A percentile compares a stretch with the other conserved stretches of the same genome.
phyloP scores from a whole-genome alignment of 768 basidiomycete genomes.

The Pleurotus citrinopileatus region DNA sequence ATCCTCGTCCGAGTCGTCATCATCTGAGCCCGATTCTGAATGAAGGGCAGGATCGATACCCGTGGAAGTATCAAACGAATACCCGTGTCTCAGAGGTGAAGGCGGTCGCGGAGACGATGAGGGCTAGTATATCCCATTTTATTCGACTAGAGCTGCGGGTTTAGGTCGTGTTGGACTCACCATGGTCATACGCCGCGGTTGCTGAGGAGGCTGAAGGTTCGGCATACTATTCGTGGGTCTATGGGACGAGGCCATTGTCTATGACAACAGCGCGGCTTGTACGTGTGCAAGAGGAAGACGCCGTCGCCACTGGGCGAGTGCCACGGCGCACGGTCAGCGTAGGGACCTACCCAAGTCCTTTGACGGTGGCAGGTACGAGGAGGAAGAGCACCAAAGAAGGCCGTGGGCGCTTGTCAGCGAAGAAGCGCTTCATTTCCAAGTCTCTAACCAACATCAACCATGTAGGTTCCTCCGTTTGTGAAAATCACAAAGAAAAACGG shows the following conservation, averaged over 20 bases:
- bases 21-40: constrained; percentile 8
- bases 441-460: too few relatives aligned
- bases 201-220: constrained; percentile 1
- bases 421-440: too few relatives aligned
- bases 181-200: constrained; percentile 6
- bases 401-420: neutral
- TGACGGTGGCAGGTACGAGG: neutral
- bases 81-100: constrained; percentile 70
- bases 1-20: constrained; percentile 38
- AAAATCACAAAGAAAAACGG: too few relatives aligned
- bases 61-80: constrained; percentile 53
- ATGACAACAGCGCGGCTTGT: neutral
- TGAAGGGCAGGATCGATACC: constrained; percentile 37
- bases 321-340: too few relatives aligned
- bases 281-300: neutral
- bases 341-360: too few relatives aligned
- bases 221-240: constrained; percentile 2
- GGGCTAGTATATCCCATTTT: neutral
- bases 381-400: neutral
- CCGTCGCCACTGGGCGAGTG: neutral
- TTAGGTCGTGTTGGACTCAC: neutral
- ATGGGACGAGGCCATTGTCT: neutral
- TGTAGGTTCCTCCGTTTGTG: too few relatives aligned
- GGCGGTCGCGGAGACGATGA: constrained; percentile 41
- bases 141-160: neutral